Conservation (phyloP, 768 basidiomycete species). For the Epithele typhae region DNA sequence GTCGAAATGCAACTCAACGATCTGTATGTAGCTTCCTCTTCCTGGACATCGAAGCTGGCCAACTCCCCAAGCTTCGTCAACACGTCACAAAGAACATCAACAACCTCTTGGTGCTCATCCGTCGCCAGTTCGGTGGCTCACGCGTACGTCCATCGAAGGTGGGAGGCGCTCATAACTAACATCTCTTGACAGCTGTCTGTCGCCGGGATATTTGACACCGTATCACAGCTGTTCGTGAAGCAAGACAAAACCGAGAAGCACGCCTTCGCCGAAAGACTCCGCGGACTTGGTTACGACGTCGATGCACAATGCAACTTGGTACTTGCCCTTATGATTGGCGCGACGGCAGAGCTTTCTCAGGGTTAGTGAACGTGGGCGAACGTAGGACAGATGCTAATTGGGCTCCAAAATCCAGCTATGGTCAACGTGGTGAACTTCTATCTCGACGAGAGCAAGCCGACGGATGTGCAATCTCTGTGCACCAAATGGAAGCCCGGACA, state of each 20-base stretch:
- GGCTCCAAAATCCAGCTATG: constrained; percentile 44
- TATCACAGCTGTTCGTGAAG: constrained; percentile 48
- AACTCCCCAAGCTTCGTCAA: constrained; percentile 50
- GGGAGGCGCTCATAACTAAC: no score
- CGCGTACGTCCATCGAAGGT: no score
- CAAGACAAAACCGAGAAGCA: constrained; percentile 37
- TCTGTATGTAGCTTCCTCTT: constrained; percentile 64
- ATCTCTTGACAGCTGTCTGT: constrained; percentile 27
- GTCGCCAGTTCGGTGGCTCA: constrained; percentile 27
- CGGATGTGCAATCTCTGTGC: constrained; percentile 12
- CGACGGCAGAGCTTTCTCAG: constrained; percentile 65
- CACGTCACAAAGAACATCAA: constrained; percentile 50
- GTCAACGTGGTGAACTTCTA: constrained; percentile 66
- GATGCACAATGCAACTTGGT: constrained; percentile 67
- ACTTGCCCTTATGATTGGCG: constrained; percentile 64
- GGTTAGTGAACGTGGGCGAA: constrained; percentile 31
- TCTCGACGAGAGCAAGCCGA: constrained; percentile 43
- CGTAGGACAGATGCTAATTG: not conserved
- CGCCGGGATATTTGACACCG: constrained; percentile 40
- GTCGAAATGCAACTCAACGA: not conserved
- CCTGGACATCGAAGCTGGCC: constrained; percentile 60
- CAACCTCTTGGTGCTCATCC: constrained; percentile 54
- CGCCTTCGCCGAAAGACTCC: constrained; percentile 53
- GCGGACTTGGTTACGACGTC: constrained; percentile 48
- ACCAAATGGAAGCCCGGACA: constrained; percentile 11